Evolutionary conservation across 2,329 filamentous ascomycete species (phyloP).

Genomic region (Colletotrichum godetiae): DNA sequence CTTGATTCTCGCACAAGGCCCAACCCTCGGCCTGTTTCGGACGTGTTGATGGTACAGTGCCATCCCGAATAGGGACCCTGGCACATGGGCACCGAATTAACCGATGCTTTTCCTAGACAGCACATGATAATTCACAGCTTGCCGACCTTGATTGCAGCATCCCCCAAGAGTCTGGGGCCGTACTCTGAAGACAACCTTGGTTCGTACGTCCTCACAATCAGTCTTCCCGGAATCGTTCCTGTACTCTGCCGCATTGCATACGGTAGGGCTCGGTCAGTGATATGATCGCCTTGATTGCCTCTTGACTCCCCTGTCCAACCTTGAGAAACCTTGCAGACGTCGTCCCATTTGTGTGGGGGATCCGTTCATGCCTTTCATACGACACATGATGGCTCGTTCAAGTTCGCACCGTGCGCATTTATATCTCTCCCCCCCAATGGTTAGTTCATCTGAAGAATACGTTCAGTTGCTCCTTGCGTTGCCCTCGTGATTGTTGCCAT

Average conservation of each 20-base stretch:
- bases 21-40: slow-evolving; percentile 9
- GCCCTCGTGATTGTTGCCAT: background rate
- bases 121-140: background rate
- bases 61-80: slow-evolving; percentile 43
- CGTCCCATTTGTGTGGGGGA: background rate
- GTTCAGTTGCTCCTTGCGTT: background rate
- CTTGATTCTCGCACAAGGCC: slow-evolving; percentile 3
- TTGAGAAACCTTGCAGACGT: background rate
- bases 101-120: background rate
- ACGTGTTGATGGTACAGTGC: slow-evolving; percentile 42
- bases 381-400: background rate
- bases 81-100: slow-evolving; percentile 39
- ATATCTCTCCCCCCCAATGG: background rate
- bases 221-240: background rate
- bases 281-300: slow-evolving; percentile 23
- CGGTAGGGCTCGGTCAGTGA: slow-evolving; percentile 4
- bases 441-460: slow-evolving; percentile 8
- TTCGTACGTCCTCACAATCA: background rate
- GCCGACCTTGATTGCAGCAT: background rate
- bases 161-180: background rate
- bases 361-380: background rate
- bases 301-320: background rate
- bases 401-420: background rate
- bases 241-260: background rate
- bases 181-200: background rate